Evolutionary conservation across 768 basidiomycete genomes (phyloP).

Genomic region (Lenzites betulinus): DNA sequence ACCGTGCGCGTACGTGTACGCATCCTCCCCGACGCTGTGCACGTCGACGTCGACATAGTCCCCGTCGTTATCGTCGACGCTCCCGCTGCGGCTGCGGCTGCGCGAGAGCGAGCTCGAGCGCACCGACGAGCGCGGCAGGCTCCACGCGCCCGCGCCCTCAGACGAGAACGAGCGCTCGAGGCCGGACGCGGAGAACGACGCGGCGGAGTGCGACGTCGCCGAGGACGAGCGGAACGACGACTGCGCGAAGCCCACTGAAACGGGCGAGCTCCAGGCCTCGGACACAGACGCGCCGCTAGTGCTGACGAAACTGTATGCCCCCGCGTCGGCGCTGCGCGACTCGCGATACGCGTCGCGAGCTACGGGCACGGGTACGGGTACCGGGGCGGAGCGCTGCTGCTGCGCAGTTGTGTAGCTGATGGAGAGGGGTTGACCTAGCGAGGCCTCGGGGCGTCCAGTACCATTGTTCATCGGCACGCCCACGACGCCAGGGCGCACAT

Average conservation of each 20-base stretch:
- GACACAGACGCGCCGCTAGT: slow-evolving; percentile 37
- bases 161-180: slow-evolving; percentile 23
- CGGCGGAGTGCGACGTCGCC: slow-evolving; percentile 15
- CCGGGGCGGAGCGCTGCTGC: slow-evolving; percentile 34
- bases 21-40: slow-evolving; percentile 31
- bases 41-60: slow-evolving; percentile 33
- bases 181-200: slow-evolving; percentile 26
- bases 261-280: slow-evolving; percentile 29
- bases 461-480: slow-evolving; percentile 37
- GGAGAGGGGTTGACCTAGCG: not conserved
- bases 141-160: slow-evolving; percentile 46
- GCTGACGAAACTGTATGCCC: slow-evolving; percentile 24
- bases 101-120: slow-evolving; percentile 40
- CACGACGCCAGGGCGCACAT: slow-evolving; percentile 60
- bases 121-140: slow-evolving; percentile 55
- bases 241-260: slow-evolving; percentile 24
- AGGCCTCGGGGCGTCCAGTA: not conserved
- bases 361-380: slow-evolving; percentile 34
- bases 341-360: slow-evolving; percentile 32
- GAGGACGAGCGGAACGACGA: slow-evolving; percentile 25
- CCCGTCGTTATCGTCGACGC: slow-evolving; percentile 35
- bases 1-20: slow-evolving; percentile 27
- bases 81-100: slow-evolving; percentile 36
- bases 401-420: not conserved
- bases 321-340: slow-evolving; percentile 27